Conservation (phyloP, 805 yeast species). For the Pichia phayaonensis region DNA sequence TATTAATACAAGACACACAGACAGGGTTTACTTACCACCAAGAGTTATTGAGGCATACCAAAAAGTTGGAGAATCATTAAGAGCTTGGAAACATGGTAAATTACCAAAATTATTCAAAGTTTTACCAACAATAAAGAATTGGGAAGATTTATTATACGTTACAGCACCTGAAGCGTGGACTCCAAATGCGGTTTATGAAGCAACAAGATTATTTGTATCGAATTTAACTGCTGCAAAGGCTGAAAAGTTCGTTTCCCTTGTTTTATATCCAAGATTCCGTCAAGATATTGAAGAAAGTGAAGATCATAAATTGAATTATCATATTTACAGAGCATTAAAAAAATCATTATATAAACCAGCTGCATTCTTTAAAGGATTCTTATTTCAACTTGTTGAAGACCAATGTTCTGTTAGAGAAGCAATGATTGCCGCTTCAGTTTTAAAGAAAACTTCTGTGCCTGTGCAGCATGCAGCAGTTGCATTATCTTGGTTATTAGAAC, state of each 20-base stretch:
- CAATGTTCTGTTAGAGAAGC: slow-evolving; percentile 92
- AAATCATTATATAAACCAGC: slow-evolving; percentile 94
- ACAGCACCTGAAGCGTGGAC: slow-evolving; percentile 94
- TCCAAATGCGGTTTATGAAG: slow-evolving; percentile 90
- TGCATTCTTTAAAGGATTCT: slow-evolving; percentile 93
- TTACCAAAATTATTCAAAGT: slow-evolving; percentile 95
- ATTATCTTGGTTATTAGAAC: slow-evolving; percentile 69
- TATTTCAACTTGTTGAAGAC: slow-evolving; percentile 84
- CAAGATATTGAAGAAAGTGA: slow-evolving; percentile 63
- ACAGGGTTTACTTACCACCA: slow-evolving; percentile 86
- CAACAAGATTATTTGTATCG: slow-evolving; percentile 89
- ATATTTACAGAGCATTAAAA: slow-evolving; percentile 83
- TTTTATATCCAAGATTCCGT: slow-evolving; percentile 66
- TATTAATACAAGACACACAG: slow-evolving; percentile 36
- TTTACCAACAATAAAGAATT: slow-evolving; percentile 82
- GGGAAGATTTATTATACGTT: slow-evolving; percentile 93
- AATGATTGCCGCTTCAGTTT: slow-evolving; percentile 85
- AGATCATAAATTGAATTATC: slow-evolving; percentile 80
- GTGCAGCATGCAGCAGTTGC: slow-evolving; percentile 96
- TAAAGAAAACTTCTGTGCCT: slow-evolving; percentile 85
- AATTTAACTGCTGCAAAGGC: slow-evolving; percentile 83
- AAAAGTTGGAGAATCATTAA: slow-evolving; percentile 78
- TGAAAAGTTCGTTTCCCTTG: slow-evolving; percentile 66
- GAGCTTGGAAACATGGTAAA: slow-evolving; percentile 91
- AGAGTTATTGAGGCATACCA: slow-evolving; percentile 93